These are phyloP conservation scores for Aspergillus melleus DNA, from an alignment of 2,329 filamentous ascomycete genomes.

Conservation along the genomic window DNA sequence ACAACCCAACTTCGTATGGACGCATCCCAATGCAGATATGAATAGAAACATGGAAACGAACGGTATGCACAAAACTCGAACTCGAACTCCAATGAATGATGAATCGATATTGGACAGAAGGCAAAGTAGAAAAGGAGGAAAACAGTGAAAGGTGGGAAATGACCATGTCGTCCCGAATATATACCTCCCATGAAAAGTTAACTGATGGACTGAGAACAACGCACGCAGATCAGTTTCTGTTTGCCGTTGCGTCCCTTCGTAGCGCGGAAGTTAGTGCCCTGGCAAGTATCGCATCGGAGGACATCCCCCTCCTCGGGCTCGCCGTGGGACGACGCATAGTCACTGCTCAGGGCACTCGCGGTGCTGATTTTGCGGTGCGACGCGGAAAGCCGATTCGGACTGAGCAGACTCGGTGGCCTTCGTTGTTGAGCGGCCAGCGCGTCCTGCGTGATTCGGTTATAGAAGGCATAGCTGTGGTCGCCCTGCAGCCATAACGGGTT, in stretches of 20 bases:
- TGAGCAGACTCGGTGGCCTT: constrained; percentile 19
- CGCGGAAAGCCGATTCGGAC: constrained; percentile 20
- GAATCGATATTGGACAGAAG: not conserved
- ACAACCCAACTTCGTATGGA: not conserved
- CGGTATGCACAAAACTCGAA: not conserved
- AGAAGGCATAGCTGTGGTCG: constrained; percentile 55
- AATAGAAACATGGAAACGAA: not conserved
- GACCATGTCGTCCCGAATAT: not conserved
- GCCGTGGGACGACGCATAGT: constrained; percentile 45
- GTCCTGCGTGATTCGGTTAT: constrained; percentile 48
- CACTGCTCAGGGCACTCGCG: constrained; percentile 60
- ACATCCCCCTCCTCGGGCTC: constrained; percentile 49
- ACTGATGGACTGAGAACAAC: constrained; percentile 43
- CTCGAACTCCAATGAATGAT: not conserved
- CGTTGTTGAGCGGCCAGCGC: constrained; percentile 34
- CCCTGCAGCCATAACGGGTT: constrained; percentile 53
- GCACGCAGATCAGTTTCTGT: constrained; percentile 62
- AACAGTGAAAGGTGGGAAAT: not conserved
- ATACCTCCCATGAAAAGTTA: constrained; percentile 9
- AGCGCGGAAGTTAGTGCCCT: constrained; percentile 62
- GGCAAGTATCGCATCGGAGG: constrained; percentile 61
- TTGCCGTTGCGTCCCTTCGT: constrained; percentile 54
- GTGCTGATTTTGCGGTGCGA: constrained; percentile 44
- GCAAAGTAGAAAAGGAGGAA: not conserved
- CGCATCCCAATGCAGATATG: not conserved